These are phyloP conservation scores for Rhizoclosmatium globosum DNA, from an alignment of 192 early-diverging fungal species.

Conservation along the genomic window DNA sequence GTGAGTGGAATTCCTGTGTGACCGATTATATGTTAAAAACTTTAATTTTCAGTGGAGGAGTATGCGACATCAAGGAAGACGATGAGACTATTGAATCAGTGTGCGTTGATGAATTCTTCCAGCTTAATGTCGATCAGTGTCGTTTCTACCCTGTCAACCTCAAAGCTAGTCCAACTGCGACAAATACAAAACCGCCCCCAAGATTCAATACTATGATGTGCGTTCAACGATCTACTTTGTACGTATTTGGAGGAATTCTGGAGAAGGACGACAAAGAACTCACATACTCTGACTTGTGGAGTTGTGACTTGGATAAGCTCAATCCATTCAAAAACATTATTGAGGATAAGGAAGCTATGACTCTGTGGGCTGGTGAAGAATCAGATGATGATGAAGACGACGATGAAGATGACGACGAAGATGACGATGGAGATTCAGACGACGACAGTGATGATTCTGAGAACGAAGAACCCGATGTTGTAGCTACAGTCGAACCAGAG, in stretches of 20 bases:
- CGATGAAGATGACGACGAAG: conserved; percentile 40
- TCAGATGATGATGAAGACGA: neutral
- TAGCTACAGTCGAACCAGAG: neutral
- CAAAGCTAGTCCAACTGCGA: conserved; percentile 41
- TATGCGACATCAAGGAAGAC: conserved; percentile 69
- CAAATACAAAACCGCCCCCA: conserved; percentile 56
- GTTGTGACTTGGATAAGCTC: conserved; percentile 72
- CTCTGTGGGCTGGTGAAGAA: conserved; percentile 58
- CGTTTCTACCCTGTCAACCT: conserved; percentile 68
- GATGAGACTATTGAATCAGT: conserved; percentile 69
- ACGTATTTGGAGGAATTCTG: conserved; percentile 72
- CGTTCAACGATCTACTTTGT: conserved; percentile 60
- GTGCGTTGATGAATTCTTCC: conserved; percentile 61
- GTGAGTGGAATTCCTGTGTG: conserved; percentile 19
- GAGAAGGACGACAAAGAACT: conserved; percentile 69
- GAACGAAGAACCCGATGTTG: neutral
- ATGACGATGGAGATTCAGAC: conserved; percentile 34
- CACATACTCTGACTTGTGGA: conserved; percentile 68
- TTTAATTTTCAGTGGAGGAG: conserved; percentile 55
- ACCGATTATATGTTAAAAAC: neutral
- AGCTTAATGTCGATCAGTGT: conserved; percentile 64
- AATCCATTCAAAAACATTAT: conserved; percentile 60
- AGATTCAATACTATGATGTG: conserved; percentile 76
- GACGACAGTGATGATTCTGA: conserved; percentile 27
- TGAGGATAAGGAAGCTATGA: conserved; percentile 53